Base-by-base conservation (phyloP, 345 rosid species). In the Cardiospermum halicacabum region DNA sequence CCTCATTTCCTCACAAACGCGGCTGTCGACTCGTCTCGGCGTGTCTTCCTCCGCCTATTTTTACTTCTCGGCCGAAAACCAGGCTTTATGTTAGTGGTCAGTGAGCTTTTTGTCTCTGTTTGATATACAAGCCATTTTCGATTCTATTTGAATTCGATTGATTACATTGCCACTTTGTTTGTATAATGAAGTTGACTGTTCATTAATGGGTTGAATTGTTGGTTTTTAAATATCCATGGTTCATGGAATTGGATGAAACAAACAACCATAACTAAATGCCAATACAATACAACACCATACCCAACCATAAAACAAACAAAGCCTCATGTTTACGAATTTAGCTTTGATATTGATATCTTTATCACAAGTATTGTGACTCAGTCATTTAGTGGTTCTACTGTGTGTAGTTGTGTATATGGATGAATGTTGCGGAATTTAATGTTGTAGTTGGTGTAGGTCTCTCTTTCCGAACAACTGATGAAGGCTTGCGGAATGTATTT, bases 381-480 rank as follows among this genome's bases (percentile, higher is more conserved):
- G n/a, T n/a, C n/a, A n/a, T n/a, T n/a, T n/a, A n/a, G n/a, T n/a
- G n/a, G n/a, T n/a, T n/a, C n/a, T n/a, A n/a, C n/a, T n/a, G n/a
- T n/a, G n/a, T n/a, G n/a, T n/a, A n/a, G n/a, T n/a, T n/a, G n/a
- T n/a, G n/a, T n/a, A n/a, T n/a, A n/a, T n/a, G n/a, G n/a, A n/a
- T n/a, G n/a, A n/a, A 10, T 27, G 11, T 12, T 7, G 24, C n/a
- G 34, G 39, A 50, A 5, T 15, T 16, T 39, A 40, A 15, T 60
- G 28, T 34, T 36, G 3, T 51, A 12, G 63, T 53, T 58, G 28
- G 24, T 51, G 60, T 85, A 88, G 97, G 95, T 65, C 84, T 91
- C 58, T 91, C 92, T 39, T 88, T 91, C 64, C 90, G 86, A 7
- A 84, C 97, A 48, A 81, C 92, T 13, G 88, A 87, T 56, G 95